Conservation (phyloP, 1,284 basidiomycete genomes). For the Ganoderma lingzhi region DNA sequence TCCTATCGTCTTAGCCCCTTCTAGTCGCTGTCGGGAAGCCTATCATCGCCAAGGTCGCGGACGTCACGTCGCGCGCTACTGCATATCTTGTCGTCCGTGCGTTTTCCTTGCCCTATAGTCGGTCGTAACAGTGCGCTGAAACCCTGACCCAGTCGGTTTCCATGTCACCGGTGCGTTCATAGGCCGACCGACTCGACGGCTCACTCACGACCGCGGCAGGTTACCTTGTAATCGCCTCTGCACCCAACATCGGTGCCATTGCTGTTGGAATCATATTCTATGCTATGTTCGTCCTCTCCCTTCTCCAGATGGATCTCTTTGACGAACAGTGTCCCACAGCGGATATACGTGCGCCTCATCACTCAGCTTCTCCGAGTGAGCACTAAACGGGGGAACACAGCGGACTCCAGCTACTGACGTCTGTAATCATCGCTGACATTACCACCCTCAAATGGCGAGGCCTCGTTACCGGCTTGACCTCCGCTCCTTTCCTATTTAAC, state of each 20-base stretch:
- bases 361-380: not conserved
- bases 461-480: conserved; percentile 68
- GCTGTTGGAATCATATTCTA: conserved; percentile 54
- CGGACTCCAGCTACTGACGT: conserved; percentile 78
- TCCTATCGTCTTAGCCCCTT: conserved; percentile 47
- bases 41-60: conserved; percentile 81
- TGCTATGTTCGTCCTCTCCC: conserved; percentile 51
- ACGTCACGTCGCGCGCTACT: conserved; percentile 65
- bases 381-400: conserved; percentile 36
- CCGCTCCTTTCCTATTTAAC: conserved; percentile 74
- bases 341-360: conserved; percentile 57
- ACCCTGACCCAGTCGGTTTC: conserved; percentile 53
- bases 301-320: not conserved
- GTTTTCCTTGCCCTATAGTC: conserved; percentile 37
- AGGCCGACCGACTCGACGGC: not conserved
- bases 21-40: conserved; percentile 76
- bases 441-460: conserved; percentile 85
- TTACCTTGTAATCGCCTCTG: conserved; percentile 75
- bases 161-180: conserved; percentile 55
- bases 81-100: conserved; percentile 71
- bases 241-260: conserved; percentile 57
- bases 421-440: conserved; percentile 82
- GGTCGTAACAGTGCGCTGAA: not conserved
- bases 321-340: conserved; percentile 38
- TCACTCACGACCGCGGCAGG: conserved; percentile 41